Base-by-base conservation (phyloP, 164 flowering plant genomes). In the Buxus sempervirens region DNA sequence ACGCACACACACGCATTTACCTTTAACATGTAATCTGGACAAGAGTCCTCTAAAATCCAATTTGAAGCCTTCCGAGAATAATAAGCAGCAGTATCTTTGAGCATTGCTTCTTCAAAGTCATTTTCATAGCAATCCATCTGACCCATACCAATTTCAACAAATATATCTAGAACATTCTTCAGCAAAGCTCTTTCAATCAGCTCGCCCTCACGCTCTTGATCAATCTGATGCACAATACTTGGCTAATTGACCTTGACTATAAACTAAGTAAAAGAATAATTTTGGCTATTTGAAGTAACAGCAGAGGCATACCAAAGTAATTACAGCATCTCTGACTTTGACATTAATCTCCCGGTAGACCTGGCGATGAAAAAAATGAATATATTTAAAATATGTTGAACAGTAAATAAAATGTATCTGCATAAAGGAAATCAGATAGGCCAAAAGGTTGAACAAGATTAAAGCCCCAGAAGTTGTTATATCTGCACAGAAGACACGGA, bases 21-120 rank as follows among this genome's bases (percentile, higher is more conserved):
- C 73, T 89, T 91, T 62, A 81, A 62, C 96, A 90, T 88, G 72
- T 90, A 88, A 70, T 88, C 94, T 20, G 92, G 90, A 78, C 92
- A 90, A 63, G 97, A 92, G 81, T 92, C 88, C 64, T 87, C 91
- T 7, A 79, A 62, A 63, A 92, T 90, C 97, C 97, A 92, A 70
- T 67, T 82, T 64, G 89, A 82, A 62, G 94, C 96, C 63, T 90
- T 92, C 49, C 92, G 82, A 65, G 93, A 84, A 82, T 90, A 92
- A 74, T 90, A 86, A 13, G 84, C 82, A 69, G 85, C 85, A n/a
- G 92, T 83, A 73, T 88, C 91, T 15, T 69, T 61, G 28, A 92
- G 90, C 90, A 92, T 75, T 27, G 75, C 73, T 4, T 48, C 78
- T 78, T 92, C 94, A 76, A 92, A 92, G 69, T 90, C 92, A 22